A percentile compares a stretch with the other conserved stretches of the same genome.
These are phyloP conservation scores for California macrophylla DNA, from an alignment of 441 rosid genomes.

Conservation along the genomic window DNA sequence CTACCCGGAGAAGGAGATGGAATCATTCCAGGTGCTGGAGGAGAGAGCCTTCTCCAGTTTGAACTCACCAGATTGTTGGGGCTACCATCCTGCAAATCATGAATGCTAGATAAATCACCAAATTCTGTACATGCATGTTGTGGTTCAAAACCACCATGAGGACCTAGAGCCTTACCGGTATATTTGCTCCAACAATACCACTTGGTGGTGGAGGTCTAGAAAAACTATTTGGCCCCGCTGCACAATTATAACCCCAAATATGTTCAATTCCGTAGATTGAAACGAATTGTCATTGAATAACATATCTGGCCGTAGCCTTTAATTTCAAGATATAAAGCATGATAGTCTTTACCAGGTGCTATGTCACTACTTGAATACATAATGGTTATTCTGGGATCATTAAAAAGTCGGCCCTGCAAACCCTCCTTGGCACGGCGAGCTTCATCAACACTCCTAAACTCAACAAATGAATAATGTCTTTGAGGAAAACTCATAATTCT, in stretches of 20 bases:
- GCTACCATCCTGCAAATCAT: slow-evolving; percentile 28
- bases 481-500: slow-evolving; percentile 72
- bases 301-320: slow-evolving; percentile 53
- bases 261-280: slow-evolving; percentile 36
- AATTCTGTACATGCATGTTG: slow-evolving; percentile 39
- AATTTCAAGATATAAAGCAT: slow-evolving; percentile 41
- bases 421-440: slow-evolving; percentile 92
- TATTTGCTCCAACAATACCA: slow-evolving; percentile 33
- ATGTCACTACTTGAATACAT: slow-evolving; percentile 64
- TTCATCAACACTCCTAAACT: slow-evolving; percentile 87
- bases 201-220: slow-evolving; percentile 33
- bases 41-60: slow-evolving; percentile 61
- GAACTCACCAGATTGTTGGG: slow-evolving; percentile 28
- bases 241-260: slow-evolving; percentile 38
- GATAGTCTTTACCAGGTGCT: slow-evolving; percentile 48
- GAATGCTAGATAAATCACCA: slow-evolving; percentile 31
- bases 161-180: slow-evolving; percentile 35
- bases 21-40: slow-evolving; percentile 47
- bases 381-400: slow-evolving; percentile 81
- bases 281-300: slow-evolving; percentile 36
- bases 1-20: slow-evolving; percentile 52
- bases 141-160: slow-evolving; percentile 48
- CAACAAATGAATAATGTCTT: slow-evolving; percentile 78
- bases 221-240: slow-evolving; percentile 22
- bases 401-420: slow-evolving; percentile 79